A percentile compares a stretch with the other conserved stretches of the same genome.
phyloP scores from a whole-genome alignment of 257 asterid species.

The Nicotiana benthamiana region DNA sequence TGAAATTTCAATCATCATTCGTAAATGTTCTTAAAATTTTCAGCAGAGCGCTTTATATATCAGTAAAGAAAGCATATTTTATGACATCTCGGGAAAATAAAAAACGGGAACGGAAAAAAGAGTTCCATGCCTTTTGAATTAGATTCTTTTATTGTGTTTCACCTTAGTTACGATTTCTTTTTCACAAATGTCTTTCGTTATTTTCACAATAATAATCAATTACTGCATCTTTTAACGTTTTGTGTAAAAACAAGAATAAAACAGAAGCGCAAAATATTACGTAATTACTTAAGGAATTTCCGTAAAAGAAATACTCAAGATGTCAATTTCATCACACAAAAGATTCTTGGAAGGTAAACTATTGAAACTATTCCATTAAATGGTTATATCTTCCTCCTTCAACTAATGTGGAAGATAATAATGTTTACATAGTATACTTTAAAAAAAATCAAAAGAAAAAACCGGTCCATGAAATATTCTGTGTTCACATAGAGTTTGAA shows the following conservation, averaged over 20 bases:
- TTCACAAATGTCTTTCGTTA: background rate
- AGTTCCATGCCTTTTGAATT: background rate
- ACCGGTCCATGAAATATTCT: too few species aligned
- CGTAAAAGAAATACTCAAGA: background rate
- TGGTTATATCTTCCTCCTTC: too few species aligned
- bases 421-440: too few species aligned
- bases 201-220: background rate
- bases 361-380: too few species aligned
- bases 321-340: background rate
- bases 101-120: background rate
- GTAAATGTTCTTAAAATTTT: background rate
- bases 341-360: too few species aligned
- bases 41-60: background rate
- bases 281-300: background rate
- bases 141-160: background rate
- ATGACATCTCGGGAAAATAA: background rate
- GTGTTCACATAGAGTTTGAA: too few species aligned
- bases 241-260: background rate
- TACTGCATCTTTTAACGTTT: background rate
- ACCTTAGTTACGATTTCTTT: background rate
- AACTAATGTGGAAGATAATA: too few species aligned
- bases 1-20: background rate
- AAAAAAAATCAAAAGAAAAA: too few species aligned
- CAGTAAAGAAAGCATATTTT: background rate
- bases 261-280: too few species aligned